Evolutionary conservation across 257 asterid genomes (phyloP), one percentile per base, ranked within the genome.

Genomic region (Mentha longifolia): DNA sequence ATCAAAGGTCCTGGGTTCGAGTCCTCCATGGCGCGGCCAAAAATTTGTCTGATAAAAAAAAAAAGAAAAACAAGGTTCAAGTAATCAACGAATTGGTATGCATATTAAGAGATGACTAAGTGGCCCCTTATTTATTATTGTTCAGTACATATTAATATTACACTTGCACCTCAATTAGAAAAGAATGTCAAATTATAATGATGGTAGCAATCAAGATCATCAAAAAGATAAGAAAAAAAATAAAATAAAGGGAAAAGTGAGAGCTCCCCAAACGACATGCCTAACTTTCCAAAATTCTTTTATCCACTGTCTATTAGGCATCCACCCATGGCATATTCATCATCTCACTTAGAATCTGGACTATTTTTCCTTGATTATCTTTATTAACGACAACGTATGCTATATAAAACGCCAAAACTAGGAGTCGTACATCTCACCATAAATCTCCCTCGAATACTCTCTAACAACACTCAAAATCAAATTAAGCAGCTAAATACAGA

Each of bases 261-360:
- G 39, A 54, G 61, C 47, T n/a, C 54, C 65, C 41, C n/a, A 61
- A 17, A 20, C 37, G 61, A 31, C 14, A 22, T 20, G 71, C 59
- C 65, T 30, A 61, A 25, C 22, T 20, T 47, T 41, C 19, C 52
- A 61, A 25, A 25, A n/a, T 6, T 28, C 20, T 70, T 22, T 49
- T 47, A 62, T 72, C 51, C 65, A 37, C 69, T 46, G 15, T 50
- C 49, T 54, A 58, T 42, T 22, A 39, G 37, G 59, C 71, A 63
- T 51, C 45, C 9, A 42, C 62, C 56, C 35, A 49, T 50, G 19
- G 12, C 10, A 39, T 12, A 7, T 55, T 59, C 63, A 47, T 51
- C 74, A 42, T 16, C 42, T 33, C 37, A 56, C 68, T 31, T 28
- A 3, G 57, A 45, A 43, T 45, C 42, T 0, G 22, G 31, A 14